Evolutionary conservation across 176 grass and related monocot species (phyloP).

Genomic region (Juncus effusus): DNA sequence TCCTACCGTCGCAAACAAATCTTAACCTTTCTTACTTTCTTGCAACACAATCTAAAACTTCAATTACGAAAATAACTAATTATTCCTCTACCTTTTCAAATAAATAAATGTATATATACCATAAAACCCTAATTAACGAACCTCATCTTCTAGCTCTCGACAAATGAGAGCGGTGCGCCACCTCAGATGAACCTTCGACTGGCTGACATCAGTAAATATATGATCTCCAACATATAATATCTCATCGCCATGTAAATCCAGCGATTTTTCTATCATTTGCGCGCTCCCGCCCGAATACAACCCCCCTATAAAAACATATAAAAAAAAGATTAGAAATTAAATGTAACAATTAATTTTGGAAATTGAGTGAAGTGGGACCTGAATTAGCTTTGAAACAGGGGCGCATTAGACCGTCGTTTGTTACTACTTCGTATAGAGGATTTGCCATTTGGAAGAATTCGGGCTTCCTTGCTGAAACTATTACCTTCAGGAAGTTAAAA

Average conservation of each 20-base stretch:
- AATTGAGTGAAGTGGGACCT: slow-evolving; percentile 39
- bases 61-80: no score
- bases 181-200: slow-evolving; percentile 97
- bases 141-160: slow-evolving; percentile 95
- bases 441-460: slow-evolving; percentile 90
- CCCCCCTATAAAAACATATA: slow-evolving; percentile 56
- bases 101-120: no score
- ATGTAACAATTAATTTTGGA: no score
- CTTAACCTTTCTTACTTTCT: no score
- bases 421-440: slow-evolving; percentile 87
- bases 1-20: no score
- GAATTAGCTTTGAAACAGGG: slow-evolving; percentile 87
- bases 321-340: neutral
- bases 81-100: no score
- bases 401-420: slow-evolving; percentile 79
- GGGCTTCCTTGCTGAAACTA: slow-evolving; percentile 89
- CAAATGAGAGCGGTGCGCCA: slow-evolving; percentile 94
- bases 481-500: slow-evolving; percentile 54
- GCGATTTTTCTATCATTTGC: slow-evolving; percentile 92
- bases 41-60: no score
- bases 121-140: slow-evolving; percentile 16
- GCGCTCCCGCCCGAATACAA: slow-evolving; percentile 94
- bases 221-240: slow-evolving; percentile 98
- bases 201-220: slow-evolving; percentile 97
- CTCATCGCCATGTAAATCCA: slow-evolving; percentile 87